A percentile compares a stretch with the other conserved stretches of the same genome.
These are phyloP conservation scores for Isoetes taiwanensis DNA, from an alignment of 75 land plant species.

Conservation along the genomic window DNA sequence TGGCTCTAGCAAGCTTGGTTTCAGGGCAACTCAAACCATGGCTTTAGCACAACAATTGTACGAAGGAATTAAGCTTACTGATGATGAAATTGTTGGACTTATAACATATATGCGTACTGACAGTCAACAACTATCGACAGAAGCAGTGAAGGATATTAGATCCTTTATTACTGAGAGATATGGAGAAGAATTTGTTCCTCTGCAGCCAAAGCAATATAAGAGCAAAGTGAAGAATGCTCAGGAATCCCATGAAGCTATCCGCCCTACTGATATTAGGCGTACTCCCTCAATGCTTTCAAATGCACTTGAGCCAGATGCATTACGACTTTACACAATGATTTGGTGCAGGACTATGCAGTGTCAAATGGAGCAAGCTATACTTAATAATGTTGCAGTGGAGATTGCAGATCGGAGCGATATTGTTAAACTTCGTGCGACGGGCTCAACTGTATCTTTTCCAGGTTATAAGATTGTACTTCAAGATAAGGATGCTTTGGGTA, in stretches of 20 bases:
- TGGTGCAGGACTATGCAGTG: constrained; percentile 89
- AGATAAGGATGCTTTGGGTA: constrained; percentile 1
- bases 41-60: constrained; percentile 84
- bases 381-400: constrained; percentile 48
- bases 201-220: constrained; percentile 24
- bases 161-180: constrained; percentile 49
- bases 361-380: constrained; percentile 62
- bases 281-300: constrained; percentile 48
- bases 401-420: constrained; percentile 24
- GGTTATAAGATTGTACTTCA: constrained; percentile 27
- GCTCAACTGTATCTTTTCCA: constrained; percentile 44
- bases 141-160: constrained; percentile 55
- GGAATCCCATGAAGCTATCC: constrained; percentile 97
- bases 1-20: constrained; percentile 64
- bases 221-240: constrained; percentile 94
- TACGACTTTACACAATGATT: constrained; percentile 74
- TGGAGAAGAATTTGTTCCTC: constrained; percentile 53
- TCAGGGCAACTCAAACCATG: constrained; percentile 71
- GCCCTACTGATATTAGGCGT: constrained; percentile 77
- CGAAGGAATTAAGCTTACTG: constrained; percentile 74
- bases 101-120: constrained; percentile 98
- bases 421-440: constrained; percentile 35
- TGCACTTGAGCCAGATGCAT: constrained; percentile 68
- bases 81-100: constrained; percentile 54
- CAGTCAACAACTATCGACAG: constrained; percentile 68